phyloP scores from a whole-genome alignment of 352 stramenopile genomes.

The Blastocystis sp. region DNA sequence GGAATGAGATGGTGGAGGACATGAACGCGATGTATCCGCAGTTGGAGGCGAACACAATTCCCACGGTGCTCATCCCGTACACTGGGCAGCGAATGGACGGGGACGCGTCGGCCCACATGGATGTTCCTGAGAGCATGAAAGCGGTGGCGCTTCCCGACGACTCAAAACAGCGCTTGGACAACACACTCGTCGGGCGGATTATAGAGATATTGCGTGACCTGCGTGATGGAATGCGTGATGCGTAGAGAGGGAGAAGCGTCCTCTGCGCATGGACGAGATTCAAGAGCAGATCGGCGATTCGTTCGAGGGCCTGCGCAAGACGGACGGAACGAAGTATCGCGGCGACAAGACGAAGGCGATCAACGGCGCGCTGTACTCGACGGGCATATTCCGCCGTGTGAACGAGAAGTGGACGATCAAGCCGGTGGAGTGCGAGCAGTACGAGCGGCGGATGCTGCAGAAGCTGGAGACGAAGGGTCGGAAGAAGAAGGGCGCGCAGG shows the following conservation, averaged over 20 bases:
- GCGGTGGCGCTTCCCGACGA: background rate
- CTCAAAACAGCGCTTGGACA: conserved; percentile 20
- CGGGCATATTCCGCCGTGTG: conserved; percentile 54
- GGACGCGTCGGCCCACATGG: conserved; percentile 1
- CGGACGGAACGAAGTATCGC: conserved; percentile 69
- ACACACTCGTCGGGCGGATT: conserved; percentile 44
- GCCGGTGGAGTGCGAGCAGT: conserved; percentile 21
- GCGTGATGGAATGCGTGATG: background rate
- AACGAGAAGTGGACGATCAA: conserved; percentile 46
- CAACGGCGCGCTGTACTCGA: conserved; percentile 68
- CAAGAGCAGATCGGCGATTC: conserved; percentile 35
- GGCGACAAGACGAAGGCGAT: conserved; percentile 63
- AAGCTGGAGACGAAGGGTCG: conserved; percentile 24
- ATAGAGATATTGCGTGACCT: conserved; percentile 39
- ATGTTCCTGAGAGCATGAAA: conserved; percentile 9
- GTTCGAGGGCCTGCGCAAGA: conserved; percentile 55
- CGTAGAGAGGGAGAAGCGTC: conserved; percentile 6
- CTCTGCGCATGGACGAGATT: conserved; percentile 54
- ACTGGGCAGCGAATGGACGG: conserved; percentile 36
- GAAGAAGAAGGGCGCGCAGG: background rate
- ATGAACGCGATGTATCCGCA: conserved; percentile 45
- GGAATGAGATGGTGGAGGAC: conserved; percentile 44
- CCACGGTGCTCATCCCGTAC: conserved; percentile 36
- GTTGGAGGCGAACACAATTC: conserved; percentile 3
- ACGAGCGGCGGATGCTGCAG: conserved; percentile 43